Percentiles rank a stretch among this genome's conserved stretches.
phyloP scores from a whole-genome alignment of 2,329 filamentous ascomycete genomes.

The Stagonosporopsis vannaccii region DNA sequence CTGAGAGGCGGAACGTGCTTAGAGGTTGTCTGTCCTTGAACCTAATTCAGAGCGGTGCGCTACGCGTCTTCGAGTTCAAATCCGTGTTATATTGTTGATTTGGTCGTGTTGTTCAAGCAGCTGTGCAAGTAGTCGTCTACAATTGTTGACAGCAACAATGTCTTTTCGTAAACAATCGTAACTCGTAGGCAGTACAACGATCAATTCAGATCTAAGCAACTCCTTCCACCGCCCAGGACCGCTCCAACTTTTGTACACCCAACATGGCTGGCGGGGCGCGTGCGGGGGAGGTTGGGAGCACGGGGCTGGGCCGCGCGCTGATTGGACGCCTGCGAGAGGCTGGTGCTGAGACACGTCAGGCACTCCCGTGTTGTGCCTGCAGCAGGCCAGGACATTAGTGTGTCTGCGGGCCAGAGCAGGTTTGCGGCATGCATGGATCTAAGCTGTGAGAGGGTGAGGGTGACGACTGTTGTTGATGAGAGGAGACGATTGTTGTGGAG shows the following conservation, averaged over 20 bases:
- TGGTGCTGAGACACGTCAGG: conserved; percentile 12
- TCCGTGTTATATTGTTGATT: too few relatives aligned
- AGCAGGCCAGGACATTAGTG: too few relatives aligned
- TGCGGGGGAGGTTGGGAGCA: conserved; percentile 15
- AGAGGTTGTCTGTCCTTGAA: too few relatives aligned
- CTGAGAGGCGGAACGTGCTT: too few relatives aligned
- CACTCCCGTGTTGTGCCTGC: not conserved
- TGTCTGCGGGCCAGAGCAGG: not conserved
- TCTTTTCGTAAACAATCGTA: too few relatives aligned
- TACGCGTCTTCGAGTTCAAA: too few relatives aligned
- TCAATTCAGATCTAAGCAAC: not conserved
- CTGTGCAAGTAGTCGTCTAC: too few relatives aligned
- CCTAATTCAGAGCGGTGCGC: too few relatives aligned
- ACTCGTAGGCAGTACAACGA: not conserved
- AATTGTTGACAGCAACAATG: too few relatives aligned
- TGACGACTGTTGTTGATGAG: not conserved
- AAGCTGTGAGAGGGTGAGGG: not conserved
- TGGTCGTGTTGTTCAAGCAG: too few relatives aligned
- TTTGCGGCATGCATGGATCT: not conserved
- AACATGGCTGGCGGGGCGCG: conserved; percentile 13
- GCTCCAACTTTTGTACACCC: conserved; percentile 13
- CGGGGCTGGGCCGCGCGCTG: not conserved
- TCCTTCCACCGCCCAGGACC: not conserved
- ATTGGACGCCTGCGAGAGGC: not conserved
- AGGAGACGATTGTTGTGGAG: not conserved